Base-by-base conservation (phyloP, 2,329 filamentous ascomycete species). In the Botrytis tulipae region DNA sequence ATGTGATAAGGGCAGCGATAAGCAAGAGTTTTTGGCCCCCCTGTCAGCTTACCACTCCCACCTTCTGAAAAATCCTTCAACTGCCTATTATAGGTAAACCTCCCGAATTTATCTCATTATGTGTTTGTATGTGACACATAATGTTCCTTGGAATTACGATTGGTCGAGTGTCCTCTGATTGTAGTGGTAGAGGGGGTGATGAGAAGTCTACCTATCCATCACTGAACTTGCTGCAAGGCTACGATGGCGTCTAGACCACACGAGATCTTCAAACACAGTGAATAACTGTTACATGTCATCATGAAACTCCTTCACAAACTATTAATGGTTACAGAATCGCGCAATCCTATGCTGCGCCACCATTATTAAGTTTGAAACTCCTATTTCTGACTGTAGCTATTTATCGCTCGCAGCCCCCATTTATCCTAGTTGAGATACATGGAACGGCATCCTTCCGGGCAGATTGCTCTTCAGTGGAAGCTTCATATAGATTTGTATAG, bases 401-500 rank as follows among this genome's bases (percentile, higher is more conserved):
- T 68, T 68, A 48, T 68, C 22, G n/a, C 62, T 14, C 62, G 42
- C 62, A n/a, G 46, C 51, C 29, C 65, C 62, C 37, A 68, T 60
- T 57, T 46, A 66, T 48, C 37, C 51, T 68, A 60, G 32, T 48
- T 18, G 16, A 37, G 16, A 16, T 48, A 25, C 70, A 72, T 67
- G 70, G 70, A 40, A 59, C 42, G 61, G 22, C 63, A 72, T 72
- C 70, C 62, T 68, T 18, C 51, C 8, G 35, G 62, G 46, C 20
- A 48, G 48, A 37, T 32, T 46, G 8, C 35, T 48, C 25, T 57
- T 42, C 32, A 59, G 37, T 59, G 40, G 62, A 72, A 72, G 61
- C 70, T 59, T 48, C 70, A 68, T 72, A 68, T 72, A 72, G 48
- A 48, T 54, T 57, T 60, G 10, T 48, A 68, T 6, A 57, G 62